Conservation (phyloP, 1,284 basidiomycete species). For the Heterobasidion occidentale region DNA sequence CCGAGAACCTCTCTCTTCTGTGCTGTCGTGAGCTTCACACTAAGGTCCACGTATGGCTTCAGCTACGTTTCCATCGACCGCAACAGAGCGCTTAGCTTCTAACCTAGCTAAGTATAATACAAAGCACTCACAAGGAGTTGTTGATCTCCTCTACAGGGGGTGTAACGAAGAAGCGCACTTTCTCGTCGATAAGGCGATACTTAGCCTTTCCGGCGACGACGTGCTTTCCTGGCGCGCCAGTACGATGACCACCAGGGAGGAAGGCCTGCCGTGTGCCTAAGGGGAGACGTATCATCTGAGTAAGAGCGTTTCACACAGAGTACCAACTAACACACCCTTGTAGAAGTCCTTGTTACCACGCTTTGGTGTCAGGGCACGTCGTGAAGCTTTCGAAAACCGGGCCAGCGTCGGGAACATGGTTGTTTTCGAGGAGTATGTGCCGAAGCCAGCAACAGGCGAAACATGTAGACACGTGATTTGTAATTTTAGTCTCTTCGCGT, state of each 20-base stretch:
- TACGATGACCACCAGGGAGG: slow-evolving; percentile 78
- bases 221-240: slow-evolving; percentile 81
- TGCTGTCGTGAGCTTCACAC: slow-evolving; percentile 15
- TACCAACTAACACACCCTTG: slow-evolving; percentile 54
- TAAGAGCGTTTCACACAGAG: neutral
- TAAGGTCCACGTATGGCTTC: slow-evolving; percentile 25
- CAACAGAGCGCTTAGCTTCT: neutral
- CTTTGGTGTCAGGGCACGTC: slow-evolving; percentile 76
- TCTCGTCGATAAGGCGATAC: slow-evolving; percentile 73
- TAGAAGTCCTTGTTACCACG: slow-evolving; percentile 90
- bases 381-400: slow-evolving; percentile 70
- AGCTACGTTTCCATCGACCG: slow-evolving; percentile 15
- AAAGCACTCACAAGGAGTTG: slow-evolving; percentile 41
- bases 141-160: slow-evolving; percentile 64
- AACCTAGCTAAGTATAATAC: neutral
- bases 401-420: slow-evolving; percentile 61
- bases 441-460: neutral
- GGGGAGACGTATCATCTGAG: neutral
- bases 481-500: neutral
- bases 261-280: slow-evolving; percentile 76
- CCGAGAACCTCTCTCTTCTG: slow-evolving; percentile 26
- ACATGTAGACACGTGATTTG: neutral
- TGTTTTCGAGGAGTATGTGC: neutral
- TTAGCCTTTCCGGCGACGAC: slow-evolving; percentile 69
- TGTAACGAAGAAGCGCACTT: slow-evolving; percentile 79